Evolutionary conservation across 306 rosid genomes (phyloP), one percentile per base, ranked within the genome.

Genomic region (Canavalia gladiata): DNA sequence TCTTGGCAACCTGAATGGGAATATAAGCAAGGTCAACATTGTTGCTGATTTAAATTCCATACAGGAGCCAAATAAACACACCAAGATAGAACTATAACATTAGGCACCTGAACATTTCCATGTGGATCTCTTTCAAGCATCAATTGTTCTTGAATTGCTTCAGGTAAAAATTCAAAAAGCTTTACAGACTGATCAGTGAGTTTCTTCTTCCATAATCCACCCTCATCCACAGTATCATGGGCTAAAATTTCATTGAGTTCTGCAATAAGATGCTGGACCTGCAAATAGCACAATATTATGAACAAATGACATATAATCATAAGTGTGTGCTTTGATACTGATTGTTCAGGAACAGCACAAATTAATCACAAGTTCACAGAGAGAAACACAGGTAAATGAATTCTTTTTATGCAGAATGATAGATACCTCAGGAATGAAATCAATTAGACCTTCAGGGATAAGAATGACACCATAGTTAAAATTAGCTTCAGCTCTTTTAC

Each of bases 91-190:
- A 80, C 29, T 10, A 55, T 28, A 81, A 37, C 84, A 81, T 66
- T 39, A 84, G 37, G 62, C 70, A 92, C 99, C 98, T 96, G 99
- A 63, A 96, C 99, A 86, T 96, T 96, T 88, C 99, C 99, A 82
- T 96, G 99, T n/a, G 99, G 99, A 88, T 96, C 99, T 88, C 99
- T 92, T 85, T 96, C 99, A 79, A 96, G 99, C 98, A 96, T 85
- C 91, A 96, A 77, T 68, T 96, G 99, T 87, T 96, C 99, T 86
- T 96, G 98, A 83, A 96, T 96, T 79, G 97, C 97, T 94, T 74
- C 87, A 83, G 99, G 99, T 84, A 96, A 85, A 67, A 96, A 84
- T 0, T 93, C 99, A 84, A 96, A 96, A 80, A 96, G 99, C 74
- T 88, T 67, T 64, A 92, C 84, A 67, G 98, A 96, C 81, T 92